Base-by-base conservation (phyloP, 345 rosid species). In the Moricandia moricandioides region DNA sequence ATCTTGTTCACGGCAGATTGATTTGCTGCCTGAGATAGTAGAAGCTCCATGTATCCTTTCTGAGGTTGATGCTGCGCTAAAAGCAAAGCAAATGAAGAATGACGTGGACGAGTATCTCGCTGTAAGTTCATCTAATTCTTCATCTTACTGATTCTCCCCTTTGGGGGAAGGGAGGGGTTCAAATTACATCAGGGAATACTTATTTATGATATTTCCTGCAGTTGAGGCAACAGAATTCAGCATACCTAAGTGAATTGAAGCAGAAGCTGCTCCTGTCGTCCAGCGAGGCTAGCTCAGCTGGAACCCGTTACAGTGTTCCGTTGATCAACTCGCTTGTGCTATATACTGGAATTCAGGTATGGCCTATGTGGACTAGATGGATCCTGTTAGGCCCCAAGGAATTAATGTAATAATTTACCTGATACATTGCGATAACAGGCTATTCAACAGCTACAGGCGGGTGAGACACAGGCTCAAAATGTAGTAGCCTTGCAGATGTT, bases 281-380 rank as follows among this genome's bases (percentile, higher is more conserved):
- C n/a, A 79, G 85, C 60, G 97, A 90, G 70, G 97, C 93, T 80
- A 86, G 87, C 16, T 60, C 83, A 7, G 91, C 99, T 33, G 97
- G 99, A 63, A 89, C 99, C 8, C 87, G 83, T 69, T 92, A 95
- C 83, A 93, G 88, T 54, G 96, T 89, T 40, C 91, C 96, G 6
- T 82, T 95, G 80, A 90, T 95, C 64, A 95, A 95, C 80, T 95
- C 99, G 52, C 92, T 95, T 61, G 97, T 95, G 77, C 94, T 95
- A 65, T 95, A 95, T 82, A 86, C 91, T 13, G 99, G 99, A 75
- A 90, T 95, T 96, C 99, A 95, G 97, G 99, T 95, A 67, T 43
- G 30, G 35, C 14, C 12, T 12, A 11, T 13, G 45, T 55, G 37
- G 26, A 40, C 7, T n/a, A n/a, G 31, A n/a, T 12, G 34, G 26